phyloP scores from a whole-genome alignment of 257 asterid species.

The Solanum paucissectum region DNA sequence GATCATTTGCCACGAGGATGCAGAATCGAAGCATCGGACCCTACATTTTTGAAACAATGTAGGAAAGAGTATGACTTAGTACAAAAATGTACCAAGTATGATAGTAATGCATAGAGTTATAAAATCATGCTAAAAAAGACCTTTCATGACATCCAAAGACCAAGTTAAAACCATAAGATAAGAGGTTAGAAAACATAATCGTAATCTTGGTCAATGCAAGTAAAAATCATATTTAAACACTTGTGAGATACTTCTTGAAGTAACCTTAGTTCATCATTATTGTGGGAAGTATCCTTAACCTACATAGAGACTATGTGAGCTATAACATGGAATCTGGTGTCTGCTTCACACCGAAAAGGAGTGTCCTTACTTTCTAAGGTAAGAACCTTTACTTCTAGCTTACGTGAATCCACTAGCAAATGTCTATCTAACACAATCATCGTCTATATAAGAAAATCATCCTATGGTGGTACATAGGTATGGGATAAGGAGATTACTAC shows the following conservation, averaged over 20 bases:
- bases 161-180: not conserved
- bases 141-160: not conserved
- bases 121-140: not conserved
- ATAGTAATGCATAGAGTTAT: not conserved
- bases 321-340: not conserved
- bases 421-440: not conserved
- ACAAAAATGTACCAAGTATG: not conserved
- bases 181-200: not conserved
- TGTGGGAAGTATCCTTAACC: not conserved
- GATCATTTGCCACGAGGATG: not conserved
- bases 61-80: not conserved
- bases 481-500: not conserved
- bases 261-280: not conserved
- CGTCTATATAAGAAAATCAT: no score
- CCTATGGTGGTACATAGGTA: not conserved
- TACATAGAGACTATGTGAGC: not conserved
- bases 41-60: no score
- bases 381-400: not conserved
- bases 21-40: rapidly evolving
- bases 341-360: not conserved
- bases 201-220: not conserved
- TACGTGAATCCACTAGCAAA: not conserved
- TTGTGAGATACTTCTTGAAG: not conserved
- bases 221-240: no score
- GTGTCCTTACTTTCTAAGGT: not conserved